phyloP scores from a whole-genome alignment of 345 rosid species.

The Eucalyptus camaldulensis region DNA sequence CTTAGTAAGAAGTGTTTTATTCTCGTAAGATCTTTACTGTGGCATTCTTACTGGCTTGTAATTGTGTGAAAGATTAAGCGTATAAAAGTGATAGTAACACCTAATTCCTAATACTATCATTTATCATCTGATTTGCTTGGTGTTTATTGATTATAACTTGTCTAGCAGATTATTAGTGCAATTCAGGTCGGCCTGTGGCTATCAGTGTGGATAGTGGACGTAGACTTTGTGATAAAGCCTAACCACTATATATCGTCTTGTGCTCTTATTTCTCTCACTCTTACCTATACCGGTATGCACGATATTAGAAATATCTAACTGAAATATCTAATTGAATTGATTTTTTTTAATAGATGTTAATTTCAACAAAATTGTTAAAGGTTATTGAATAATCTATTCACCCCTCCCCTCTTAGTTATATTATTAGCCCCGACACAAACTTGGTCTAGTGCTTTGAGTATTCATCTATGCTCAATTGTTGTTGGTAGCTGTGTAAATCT shows the following conservation, averaged over 20 bases:
- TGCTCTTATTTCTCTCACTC: too few species aligned
- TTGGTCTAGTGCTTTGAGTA: neutral
- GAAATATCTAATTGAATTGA: too few species aligned
- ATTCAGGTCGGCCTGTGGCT: neutral
- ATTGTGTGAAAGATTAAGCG: neutral
- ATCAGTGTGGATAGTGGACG: neutral
- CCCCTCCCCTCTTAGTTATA: too few species aligned
- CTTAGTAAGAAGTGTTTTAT: neutral
- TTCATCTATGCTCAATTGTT: neutral
- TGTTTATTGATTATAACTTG: neutral
- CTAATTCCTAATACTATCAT: neutral
- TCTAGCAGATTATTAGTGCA: neutral
- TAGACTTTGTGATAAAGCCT: neutral
- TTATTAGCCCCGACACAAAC: neutral
- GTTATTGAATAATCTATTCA: too few species aligned
- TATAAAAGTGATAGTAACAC: neutral
- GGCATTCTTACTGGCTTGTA: neutral
- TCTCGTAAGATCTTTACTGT: neutral
- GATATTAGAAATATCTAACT: too few species aligned
- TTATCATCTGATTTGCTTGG: neutral
- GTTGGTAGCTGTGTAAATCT: neutral
- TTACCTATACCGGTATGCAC: too few species aligned
- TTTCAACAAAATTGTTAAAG: too few species aligned
- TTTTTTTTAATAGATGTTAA: too few species aligned
- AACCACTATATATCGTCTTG: too few species aligned